These are phyloP conservation scores for Taphrina pruni DNA, from an alignment of 1,139 yeast genomes.

Conservation along the genomic window DNA sequence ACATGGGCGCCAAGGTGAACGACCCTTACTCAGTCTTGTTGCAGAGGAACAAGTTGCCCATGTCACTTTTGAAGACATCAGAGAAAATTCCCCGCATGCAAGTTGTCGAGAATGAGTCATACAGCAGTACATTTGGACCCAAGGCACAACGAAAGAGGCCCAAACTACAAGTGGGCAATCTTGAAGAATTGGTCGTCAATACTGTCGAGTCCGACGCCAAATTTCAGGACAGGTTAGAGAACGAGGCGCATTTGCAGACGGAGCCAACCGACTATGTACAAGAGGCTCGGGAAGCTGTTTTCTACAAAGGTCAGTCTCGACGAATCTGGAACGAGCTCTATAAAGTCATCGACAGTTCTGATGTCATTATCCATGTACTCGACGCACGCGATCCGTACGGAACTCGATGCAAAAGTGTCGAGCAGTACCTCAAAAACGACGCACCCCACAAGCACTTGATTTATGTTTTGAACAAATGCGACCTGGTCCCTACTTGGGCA, in stretches of 20 bases:
- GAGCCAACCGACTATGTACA: constrained; percentile 71
- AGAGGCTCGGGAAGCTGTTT: constrained; percentile 93
- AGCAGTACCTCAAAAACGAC: constrained; percentile 88
- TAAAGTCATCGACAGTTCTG: constrained; percentile 92
- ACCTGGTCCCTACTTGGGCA: constrained; percentile 98
- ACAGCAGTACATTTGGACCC: constrained; percentile 85
- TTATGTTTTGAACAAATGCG: constrained; percentile 94
- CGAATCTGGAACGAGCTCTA: constrained; percentile 98
- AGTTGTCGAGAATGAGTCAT: constrained; percentile 87
- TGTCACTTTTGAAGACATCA: constrained; percentile 86
- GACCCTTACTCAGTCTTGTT: constrained; percentile 88
- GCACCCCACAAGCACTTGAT: constrained; percentile 96
- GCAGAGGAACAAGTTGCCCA: constrained; percentile 89
- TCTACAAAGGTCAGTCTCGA: constrained; percentile 95
- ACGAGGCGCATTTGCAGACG: constrained; percentile 46
- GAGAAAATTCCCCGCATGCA: constrained; percentile 65
- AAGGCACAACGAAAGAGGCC: constrained; percentile 90
- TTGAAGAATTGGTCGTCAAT: constrained; percentile 76
- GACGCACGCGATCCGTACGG: constrained; percentile 99
- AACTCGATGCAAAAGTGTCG: constrained; percentile 91
- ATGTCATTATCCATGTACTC: constrained; percentile 91
- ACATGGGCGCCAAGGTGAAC: constrained; percentile 82
- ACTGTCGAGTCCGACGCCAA: constrained; percentile 65
- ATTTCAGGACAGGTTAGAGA: constrained; percentile 68
- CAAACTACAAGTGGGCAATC: constrained; percentile 71